Percentiles rank a stretch among this genome's conserved stretches.
Conservation (phyloP, 2,329 filamentous ascomycete species). For the Parastagonospora nodorum region DNA sequence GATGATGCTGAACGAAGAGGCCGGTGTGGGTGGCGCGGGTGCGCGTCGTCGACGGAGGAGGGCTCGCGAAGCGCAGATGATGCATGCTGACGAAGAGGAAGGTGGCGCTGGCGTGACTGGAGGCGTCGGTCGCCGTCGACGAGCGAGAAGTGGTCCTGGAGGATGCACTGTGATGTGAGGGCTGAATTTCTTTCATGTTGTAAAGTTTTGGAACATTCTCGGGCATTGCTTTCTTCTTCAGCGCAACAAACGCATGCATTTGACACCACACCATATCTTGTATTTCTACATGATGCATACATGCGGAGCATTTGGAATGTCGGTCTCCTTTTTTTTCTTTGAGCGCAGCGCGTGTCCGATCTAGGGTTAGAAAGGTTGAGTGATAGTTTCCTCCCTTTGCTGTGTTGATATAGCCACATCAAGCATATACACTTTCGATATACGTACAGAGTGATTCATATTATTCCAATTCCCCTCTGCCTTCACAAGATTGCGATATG, state of each 20-base stretch:
- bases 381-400: background rate
- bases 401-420: background rate
- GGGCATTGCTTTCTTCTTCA: no score
- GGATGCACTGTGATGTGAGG: constrained; percentile 56
- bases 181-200: background rate
- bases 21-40: constrained; percentile 67
- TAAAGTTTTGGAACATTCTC: no score
- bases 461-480: background rate
- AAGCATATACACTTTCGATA: background rate
- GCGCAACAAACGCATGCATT: no score
- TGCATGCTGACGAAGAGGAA: constrained; percentile 82
- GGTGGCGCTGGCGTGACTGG: constrained; percentile 50
- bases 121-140: constrained; percentile 50
- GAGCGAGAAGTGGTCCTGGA: constrained; percentile 54
- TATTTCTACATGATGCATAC: background rate
- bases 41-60: constrained; percentile 73
- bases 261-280: background rate
- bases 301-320: no score
- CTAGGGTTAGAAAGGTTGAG: constrained; percentile 5
- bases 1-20: constrained; percentile 91
- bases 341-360: background rate
- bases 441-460: background rate
- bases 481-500: no score
- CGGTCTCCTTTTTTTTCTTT: background rate
- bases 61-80: constrained; percentile 78